Conservation (phyloP, 495 filamentous ascomycete species). For the Hypoxylon crocopeplum region DNA sequence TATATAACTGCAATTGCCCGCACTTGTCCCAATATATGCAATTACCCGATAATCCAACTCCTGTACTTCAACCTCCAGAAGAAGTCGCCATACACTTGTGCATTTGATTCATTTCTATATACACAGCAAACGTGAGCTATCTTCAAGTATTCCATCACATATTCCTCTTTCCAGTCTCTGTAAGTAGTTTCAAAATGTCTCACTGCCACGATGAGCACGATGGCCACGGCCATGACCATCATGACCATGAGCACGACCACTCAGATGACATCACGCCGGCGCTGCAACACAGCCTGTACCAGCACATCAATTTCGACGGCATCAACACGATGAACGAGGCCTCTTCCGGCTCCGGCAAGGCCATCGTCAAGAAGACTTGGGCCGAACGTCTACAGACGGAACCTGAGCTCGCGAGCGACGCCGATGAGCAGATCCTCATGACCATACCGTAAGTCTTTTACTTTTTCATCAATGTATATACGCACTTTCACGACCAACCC, state of each 20-base stretch:
- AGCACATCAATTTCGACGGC: constrained; percentile 86
- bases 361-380: constrained; percentile 91
- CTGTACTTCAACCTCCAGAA: not conserved
- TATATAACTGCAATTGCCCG: too few relatives aligned
- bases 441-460: constrained; percentile 78
- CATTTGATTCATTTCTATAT: not conserved
- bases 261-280: constrained; percentile 91
- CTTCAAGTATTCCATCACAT: not conserved
- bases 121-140: not conserved
- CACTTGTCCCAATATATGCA: constrained; percentile 22
- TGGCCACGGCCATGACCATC: constrained; percentile 35
- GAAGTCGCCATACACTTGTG: constrained; percentile 1
- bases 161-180: not conserved
- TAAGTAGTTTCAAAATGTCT: constrained; percentile 50
- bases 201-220: constrained; percentile 55
- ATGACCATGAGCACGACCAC: constrained; percentile 69
- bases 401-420: constrained; percentile 81
- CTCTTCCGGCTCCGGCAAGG: constrained; percentile 67
- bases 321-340: constrained; percentile 88
- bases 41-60: constrained; percentile 13
- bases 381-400: constrained; percentile 71
- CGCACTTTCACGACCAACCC: not conserved
- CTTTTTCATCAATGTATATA: constrained; percentile 14
- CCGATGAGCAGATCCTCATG: constrained; percentile 93
- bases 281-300: constrained; percentile 84